These are phyloP conservation scores for Tympanopsis confertula DNA, from an alignment of 2,329 filamentous ascomycete genomes.

Conservation along the genomic window DNA sequence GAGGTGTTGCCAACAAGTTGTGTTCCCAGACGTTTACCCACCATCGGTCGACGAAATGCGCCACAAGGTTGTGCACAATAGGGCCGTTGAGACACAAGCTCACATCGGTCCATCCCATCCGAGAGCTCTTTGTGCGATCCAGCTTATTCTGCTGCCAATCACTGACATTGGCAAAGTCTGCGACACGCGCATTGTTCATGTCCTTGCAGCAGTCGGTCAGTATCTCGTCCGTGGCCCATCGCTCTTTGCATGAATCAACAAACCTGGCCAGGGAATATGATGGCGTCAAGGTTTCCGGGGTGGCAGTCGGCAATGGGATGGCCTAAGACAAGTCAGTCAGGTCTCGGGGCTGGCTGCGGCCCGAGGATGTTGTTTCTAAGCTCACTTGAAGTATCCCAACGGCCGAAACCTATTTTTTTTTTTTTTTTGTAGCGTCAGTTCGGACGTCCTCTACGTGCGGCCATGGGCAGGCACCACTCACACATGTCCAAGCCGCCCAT, in stretches of 20 bases:
- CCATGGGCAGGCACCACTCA: too few relatives aligned
- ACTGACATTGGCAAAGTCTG: slow-evolving; percentile 67
- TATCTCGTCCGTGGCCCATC: slow-evolving; percentile 70
- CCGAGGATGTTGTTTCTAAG: neutral
- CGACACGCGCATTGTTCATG: slow-evolving; percentile 83
- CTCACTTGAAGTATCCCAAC: slow-evolving; percentile 69
- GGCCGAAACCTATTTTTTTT: slow-evolving; percentile 54
- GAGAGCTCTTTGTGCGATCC: slow-evolving; percentile 64
- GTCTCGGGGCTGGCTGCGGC: neutral
- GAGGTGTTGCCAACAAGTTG: neutral
- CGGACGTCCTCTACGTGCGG: too few relatives aligned
- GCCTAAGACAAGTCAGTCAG: slow-evolving; percentile 15
- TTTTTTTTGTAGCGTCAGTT: neutral
- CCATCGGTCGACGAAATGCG: slow-evolving; percentile 79
- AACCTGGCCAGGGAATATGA: slow-evolving; percentile 77
- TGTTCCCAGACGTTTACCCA: slow-evolving; percentile 12
- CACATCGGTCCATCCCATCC: slow-evolving; percentile 91
- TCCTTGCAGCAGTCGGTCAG: slow-evolving; percentile 70
- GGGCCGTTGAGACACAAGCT: slow-evolving; percentile 65
- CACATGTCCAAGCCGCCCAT: slow-evolving; percentile 87
- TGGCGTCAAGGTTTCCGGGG: slow-evolving; percentile 62
- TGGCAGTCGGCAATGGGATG: slow-evolving; percentile 79
- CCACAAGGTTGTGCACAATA: slow-evolving; percentile 61
- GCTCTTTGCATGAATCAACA: slow-evolving; percentile 72
- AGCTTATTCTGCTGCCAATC: slow-evolving; percentile 82